phyloP scores from a whole-genome alignment of 1,284 basidiomycete genomes.

The Sutorius eximius region DNA sequence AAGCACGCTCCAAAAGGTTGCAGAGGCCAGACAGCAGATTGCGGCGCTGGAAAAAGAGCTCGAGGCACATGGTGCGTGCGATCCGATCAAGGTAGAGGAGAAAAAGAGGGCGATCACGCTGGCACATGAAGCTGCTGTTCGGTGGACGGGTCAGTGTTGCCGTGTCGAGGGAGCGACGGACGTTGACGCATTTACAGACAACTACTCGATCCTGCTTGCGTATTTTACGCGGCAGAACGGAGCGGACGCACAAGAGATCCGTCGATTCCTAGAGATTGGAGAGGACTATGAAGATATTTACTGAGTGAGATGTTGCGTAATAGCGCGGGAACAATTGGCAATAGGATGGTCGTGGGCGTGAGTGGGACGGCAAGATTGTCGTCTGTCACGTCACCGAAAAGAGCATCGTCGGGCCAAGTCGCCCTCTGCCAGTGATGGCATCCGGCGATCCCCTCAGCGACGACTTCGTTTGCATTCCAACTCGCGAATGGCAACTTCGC shows the following conservation, averaged over 20 bases:
- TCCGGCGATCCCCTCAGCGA: constrained; percentile 18
- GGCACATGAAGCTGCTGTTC: constrained; percentile 75
- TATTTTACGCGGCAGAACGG: constrained; percentile 64
- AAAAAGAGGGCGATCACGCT: constrained; percentile 67
- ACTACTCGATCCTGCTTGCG: constrained; percentile 59
- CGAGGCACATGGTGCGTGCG: constrained; percentile 75
- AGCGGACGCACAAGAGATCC: constrained; percentile 57
- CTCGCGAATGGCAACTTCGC: constrained; percentile 9
- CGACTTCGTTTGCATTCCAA: constrained; percentile 25
- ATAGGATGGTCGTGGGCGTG: too few species aligned
- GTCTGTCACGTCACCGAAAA: constrained; percentile 25
- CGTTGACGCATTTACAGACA: constrained; percentile 40
- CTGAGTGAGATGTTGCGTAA: constrained; percentile 33
- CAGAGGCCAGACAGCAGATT: constrained; percentile 53
- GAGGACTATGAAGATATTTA: constrained; percentile 75
- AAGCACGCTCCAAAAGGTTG: constrained; percentile 49
- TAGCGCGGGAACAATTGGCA: constrained; percentile 14
- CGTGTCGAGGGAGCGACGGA: background rate
- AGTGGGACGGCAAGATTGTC: background rate
- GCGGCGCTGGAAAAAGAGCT: constrained; percentile 67
- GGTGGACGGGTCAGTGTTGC: constrained; percentile 76
- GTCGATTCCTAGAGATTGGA: constrained; percentile 61
- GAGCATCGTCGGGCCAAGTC: constrained; percentile 25
- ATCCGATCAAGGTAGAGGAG: constrained; percentile 77
- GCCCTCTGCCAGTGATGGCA: constrained; percentile 3